These are phyloP conservation scores for Erodium maritimum DNA, from an alignment of 345 rosid genomes.

Conservation along the genomic window DNA sequence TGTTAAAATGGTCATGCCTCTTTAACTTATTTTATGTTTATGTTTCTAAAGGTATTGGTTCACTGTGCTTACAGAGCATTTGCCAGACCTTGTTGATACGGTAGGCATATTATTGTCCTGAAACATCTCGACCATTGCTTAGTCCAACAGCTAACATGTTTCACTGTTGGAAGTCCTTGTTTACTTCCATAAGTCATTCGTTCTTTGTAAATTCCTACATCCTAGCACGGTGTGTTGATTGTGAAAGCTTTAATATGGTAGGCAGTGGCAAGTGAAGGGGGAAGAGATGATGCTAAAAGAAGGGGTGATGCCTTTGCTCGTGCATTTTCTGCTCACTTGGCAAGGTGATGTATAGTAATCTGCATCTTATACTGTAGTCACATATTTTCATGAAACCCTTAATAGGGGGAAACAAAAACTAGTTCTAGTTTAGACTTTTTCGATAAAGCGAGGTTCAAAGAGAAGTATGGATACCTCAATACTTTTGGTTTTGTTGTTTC, in stretches of 20 bases:
- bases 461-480: no score
- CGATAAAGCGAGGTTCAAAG: no score
- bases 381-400: no score
- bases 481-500: no score
- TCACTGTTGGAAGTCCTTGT: no score
- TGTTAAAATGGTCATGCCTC: constrained; percentile 2
- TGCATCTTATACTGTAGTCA: neutral
- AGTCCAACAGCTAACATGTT: neutral
- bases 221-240: neutral
- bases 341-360: constrained; percentile 37
- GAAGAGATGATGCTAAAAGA: constrained; percentile 91
- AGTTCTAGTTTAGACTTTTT: no score
- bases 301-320: constrained; percentile 98
- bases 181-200: no score
- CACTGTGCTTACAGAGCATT: constrained; percentile 83
- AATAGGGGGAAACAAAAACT: no score
- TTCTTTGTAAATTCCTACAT: neutral
- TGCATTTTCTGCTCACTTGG: constrained; percentile 98
- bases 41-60: constrained; percentile 75
- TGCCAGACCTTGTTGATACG: constrained; percentile 93
- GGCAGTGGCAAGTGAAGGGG: constrained; percentile 99
- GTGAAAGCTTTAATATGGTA: constrained; percentile 19
- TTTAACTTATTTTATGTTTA: constrained; percentile 7
- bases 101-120: constrained; percentile 21
- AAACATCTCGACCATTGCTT: neutral